These are phyloP conservation scores for Tetrapisispora fleetii DNA, from an alignment of 805 yeast species.

Conservation along the genomic window DNA sequence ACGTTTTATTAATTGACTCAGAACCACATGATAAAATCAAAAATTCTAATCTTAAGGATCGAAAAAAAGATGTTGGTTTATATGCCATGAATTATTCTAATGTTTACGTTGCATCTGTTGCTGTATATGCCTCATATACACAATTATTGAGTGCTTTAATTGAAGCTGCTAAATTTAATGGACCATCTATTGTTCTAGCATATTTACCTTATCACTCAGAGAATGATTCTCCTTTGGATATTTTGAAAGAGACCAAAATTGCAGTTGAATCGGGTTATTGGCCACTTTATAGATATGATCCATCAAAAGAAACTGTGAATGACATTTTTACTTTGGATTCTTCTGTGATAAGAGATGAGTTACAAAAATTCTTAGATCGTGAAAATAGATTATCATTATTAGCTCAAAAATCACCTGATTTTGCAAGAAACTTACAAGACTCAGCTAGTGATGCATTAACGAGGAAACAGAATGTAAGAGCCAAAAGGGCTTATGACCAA, in stretches of 20 bases:
- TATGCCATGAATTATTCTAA: slow-evolving; percentile 91
- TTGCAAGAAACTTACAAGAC: slow-evolving; percentile 61
- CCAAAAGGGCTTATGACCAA: slow-evolving; percentile 67
- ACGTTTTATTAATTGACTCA: slow-evolving; percentile 79
- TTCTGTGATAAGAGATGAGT: slow-evolving; percentile 62
- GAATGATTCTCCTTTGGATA: slow-evolving; percentile 55
- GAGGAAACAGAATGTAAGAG: slow-evolving; percentile 50
- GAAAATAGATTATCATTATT: slow-evolving; percentile 80
- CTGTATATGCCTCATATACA: slow-evolving; percentile 86
- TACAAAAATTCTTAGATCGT: slow-evolving; percentile 74
- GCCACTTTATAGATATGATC: slow-evolving; percentile 87
- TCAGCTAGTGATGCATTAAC: slow-evolving; percentile 54
- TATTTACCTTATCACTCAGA: slow-evolving; percentile 70
- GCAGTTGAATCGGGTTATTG: slow-evolving; percentile 94
- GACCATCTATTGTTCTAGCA: slow-evolving; percentile 87
- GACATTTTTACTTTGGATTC: slow-evolving; percentile 78
- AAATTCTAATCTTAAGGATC: slow-evolving; percentile 32
- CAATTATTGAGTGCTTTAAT: slow-evolving; percentile 80
- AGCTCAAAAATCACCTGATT: slow-evolving; percentile 58
- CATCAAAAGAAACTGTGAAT: slow-evolving; percentile 40
- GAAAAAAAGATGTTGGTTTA: slow-evolving; percentile 76
- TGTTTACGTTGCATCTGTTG: slow-evolving; percentile 88
- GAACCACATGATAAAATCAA: slow-evolving; percentile 46
- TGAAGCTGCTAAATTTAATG: slow-evolving; percentile 82
- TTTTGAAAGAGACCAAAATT: slow-evolving; percentile 75